Percentiles rank a stretch among this genome's conserved stretches.
phyloP scores from a whole-genome alignment of 2,329 filamentous ascomycete species.

The Eutypa lata region DNA sequence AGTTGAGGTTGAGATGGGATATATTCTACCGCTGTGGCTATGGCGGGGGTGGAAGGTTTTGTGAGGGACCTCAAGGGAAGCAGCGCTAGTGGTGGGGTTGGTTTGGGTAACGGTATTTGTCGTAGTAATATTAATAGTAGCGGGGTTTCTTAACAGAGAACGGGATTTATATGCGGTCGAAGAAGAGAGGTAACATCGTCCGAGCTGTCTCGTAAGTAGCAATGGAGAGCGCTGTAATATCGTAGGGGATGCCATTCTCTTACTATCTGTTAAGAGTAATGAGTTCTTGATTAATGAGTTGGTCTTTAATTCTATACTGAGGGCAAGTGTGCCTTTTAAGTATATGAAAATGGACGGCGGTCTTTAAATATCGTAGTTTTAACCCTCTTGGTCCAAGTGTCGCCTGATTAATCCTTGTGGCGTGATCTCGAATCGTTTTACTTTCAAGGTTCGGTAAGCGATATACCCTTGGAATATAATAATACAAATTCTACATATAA shows the following conservation, averaged over 20 bases:
- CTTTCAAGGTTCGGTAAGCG: too few relatives aligned
- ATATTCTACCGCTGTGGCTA: conserved; percentile 9
- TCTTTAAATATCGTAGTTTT: too few relatives aligned
- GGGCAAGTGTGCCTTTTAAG: too few relatives aligned
- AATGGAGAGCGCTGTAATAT: background rate
- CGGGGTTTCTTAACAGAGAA: background rate
- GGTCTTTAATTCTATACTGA: too few relatives aligned
- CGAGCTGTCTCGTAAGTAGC: background rate
- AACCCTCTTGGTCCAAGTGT: too few relatives aligned
- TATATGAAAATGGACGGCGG: too few relatives aligned
- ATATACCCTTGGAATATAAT: too few relatives aligned
- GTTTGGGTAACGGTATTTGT: background rate
- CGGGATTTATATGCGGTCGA: background rate
- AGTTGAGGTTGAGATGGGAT: conserved; percentile 13
- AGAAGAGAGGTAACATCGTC: background rate
- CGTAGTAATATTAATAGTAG: conserved; percentile 4
- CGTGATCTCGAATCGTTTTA: too few relatives aligned
- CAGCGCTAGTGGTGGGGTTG: conserved; percentile 25
- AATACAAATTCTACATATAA: too few relatives aligned
- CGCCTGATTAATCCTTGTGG: too few relatives aligned
- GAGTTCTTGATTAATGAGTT: too few relatives aligned
- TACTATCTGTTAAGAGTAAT: too few relatives aligned
- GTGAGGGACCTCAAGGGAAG: conserved; percentile 7
- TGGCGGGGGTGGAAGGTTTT: conserved; percentile 32
- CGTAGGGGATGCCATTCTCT: background rate